phyloP scores from a whole-genome alignment of 2,329 filamentous ascomycete genomes.

The Trichoderma atroviride region DNA sequence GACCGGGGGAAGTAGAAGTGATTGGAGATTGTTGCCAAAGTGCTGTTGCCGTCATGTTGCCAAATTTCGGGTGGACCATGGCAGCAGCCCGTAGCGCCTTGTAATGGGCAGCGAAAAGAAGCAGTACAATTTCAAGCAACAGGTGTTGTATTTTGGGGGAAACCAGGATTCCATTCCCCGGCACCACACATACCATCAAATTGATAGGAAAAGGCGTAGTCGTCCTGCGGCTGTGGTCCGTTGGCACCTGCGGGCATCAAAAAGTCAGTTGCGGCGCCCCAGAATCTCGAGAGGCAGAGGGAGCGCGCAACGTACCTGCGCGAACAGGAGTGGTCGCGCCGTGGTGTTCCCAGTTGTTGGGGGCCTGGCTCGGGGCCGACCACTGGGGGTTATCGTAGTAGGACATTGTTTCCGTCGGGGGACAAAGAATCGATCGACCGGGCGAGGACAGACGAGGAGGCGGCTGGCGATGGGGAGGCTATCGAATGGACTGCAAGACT shows the following conservation, averaged over 20 bases:
- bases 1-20: neutral
- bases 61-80: neutral
- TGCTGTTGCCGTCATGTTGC: neutral
- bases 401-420: constrained; percentile 41
- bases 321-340: constrained; percentile 46
- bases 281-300: neutral
- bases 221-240: constrained; percentile 74
- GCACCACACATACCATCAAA: constrained; percentile 76
- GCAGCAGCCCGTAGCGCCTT: neutral
- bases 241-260: constrained; percentile 62
- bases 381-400: constrained; percentile 51
- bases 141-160: neutral
- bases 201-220: constrained; percentile 82
- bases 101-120: neutral
- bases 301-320: constrained; percentile 39
- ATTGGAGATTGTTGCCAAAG: neutral
- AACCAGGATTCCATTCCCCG: neutral
- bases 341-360: constrained; percentile 52
- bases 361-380: constrained; percentile 40
- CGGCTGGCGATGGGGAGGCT: constrained; percentile 11
- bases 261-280: constrained; percentile 21
- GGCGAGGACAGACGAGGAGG: constrained; percentile 1
- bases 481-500: neutral
- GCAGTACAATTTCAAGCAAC: neutral
- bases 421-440: constrained; percentile 13